Percentiles rank a stretch among this genome's conserved stretches.
phyloP scores from a whole-genome alignment of 352 stramenopile species.

The Globisporangium parvum region DNA sequence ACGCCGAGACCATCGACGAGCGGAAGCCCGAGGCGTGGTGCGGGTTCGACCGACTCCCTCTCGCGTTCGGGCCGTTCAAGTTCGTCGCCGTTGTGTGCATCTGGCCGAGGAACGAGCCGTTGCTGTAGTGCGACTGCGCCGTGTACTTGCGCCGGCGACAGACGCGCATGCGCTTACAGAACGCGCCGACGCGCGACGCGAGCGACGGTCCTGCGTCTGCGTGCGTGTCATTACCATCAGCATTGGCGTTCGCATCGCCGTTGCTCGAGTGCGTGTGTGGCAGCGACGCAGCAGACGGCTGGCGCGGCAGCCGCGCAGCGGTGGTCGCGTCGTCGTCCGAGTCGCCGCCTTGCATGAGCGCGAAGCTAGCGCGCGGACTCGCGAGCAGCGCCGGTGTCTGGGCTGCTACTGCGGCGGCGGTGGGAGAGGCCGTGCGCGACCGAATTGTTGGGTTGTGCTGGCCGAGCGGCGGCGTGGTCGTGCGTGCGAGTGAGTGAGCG shows the following conservation, averaged over 20 bases:
- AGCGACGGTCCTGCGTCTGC: background rate
- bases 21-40: constrained; percentile 5
- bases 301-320: no score
- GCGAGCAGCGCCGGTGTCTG: constrained; percentile 1
- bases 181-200: background rate
- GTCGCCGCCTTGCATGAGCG: constrained; percentile 4
- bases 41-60: background rate
- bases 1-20: constrained; percentile 1
- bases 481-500: background rate
- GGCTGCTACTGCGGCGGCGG: background rate
- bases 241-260: background rate
- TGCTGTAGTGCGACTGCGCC: constrained; percentile 5
- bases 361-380: constrained; percentile 9
- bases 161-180: background rate
- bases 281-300: background rate
- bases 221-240: background rate
- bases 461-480: no score
- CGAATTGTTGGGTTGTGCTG: background rate
- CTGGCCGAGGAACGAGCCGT: constrained; percentile 3
- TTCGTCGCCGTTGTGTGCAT: constrained; percentile 1
- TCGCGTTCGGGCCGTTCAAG: background rate
- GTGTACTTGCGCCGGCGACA: constrained; percentile 6
- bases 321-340: background rate
- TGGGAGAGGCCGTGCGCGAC: background rate
- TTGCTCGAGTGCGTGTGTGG: constrained; percentile 1